phyloP scores from a whole-genome alignment of 305 asterid species.

The Fraxinus ornus region DNA sequence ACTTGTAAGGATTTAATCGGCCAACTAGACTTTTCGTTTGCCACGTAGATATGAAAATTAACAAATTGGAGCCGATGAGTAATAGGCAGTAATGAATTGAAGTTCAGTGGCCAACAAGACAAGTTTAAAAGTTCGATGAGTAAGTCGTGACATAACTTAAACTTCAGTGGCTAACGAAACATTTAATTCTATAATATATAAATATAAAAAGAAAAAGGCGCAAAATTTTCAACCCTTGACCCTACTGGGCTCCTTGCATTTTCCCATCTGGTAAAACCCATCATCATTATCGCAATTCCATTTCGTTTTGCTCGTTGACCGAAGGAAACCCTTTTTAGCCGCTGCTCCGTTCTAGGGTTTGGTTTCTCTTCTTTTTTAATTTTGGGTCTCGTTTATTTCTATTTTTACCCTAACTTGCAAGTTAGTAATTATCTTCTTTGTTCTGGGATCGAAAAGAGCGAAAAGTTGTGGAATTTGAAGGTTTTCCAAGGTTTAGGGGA shows the following conservation, averaged over 20 bases:
- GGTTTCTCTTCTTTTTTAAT: not conserved
- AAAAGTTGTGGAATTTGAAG: conserved; percentile 16
- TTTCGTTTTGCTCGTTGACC: not conserved
- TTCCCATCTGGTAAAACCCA: not conserved
- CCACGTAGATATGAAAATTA: no score
- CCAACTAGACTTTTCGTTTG: no score
- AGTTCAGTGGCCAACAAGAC: no score
- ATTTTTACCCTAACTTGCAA: not conserved
- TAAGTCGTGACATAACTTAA: no score
- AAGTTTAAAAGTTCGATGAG: no score
- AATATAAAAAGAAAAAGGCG: not conserved
- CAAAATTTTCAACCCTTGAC: not conserved
- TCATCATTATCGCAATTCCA: not conserved
- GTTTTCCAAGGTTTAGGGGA: conserved; percentile 6
- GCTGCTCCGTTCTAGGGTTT: conserved; percentile 1
- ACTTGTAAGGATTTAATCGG: no score
- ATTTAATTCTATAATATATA: no score
- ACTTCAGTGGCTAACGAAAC: no score
- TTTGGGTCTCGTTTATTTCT: not conserved
- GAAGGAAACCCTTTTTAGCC: not conserved
- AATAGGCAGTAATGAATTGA: no score
- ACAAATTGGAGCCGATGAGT: no score
- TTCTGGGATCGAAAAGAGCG: conserved; percentile 2
- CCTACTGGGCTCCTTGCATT: not conserved
- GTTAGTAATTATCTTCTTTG: not conserved